phyloP scores from a whole-genome alignment of 2,329 filamentous ascomycete species.

The Lachnellula cervina region DNA sequence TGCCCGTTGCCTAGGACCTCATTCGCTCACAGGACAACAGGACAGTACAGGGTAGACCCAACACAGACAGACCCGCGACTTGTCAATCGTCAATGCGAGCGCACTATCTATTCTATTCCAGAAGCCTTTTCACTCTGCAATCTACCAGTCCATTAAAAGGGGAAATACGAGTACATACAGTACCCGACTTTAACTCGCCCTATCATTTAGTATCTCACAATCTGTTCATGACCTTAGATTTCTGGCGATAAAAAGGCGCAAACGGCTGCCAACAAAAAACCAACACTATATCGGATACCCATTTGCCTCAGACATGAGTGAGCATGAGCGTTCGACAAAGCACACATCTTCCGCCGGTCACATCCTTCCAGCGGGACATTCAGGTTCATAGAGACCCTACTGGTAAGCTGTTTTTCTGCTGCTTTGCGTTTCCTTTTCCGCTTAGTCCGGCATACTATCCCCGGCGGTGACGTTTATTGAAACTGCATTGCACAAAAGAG shows the following conservation, averaged over 20 bases:
- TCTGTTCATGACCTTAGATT: no score
- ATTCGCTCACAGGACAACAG: no score
- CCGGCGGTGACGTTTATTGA: neutral
- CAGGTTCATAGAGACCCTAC: slow-evolving; percentile 15
- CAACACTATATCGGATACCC: neutral
- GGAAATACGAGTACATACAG: no score
- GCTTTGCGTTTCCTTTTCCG: neutral
- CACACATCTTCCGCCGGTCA: slow-evolving; percentile 7
- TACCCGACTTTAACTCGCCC: no score
- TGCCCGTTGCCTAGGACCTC: no score
- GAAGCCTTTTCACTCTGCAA: no score
- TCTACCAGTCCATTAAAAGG: no score
- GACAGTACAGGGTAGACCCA: no score
- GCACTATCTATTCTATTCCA: no score
- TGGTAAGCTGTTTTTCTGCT: slow-evolving; percentile 10
- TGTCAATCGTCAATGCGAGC: no score
- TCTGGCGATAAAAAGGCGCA: neutral
- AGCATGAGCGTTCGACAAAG: slow-evolving; percentile 16
- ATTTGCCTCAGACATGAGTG: slow-evolving; percentile 17
- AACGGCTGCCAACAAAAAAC: neutral
- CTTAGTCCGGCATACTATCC: neutral
- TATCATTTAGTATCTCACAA: no score
- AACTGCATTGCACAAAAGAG: neutral
- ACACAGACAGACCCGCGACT: no score
- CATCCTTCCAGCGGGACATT: slow-evolving; percentile 7